Evolutionary conservation across 2,329 filamentous ascomycete species (phyloP).

Genomic region (Cercospora janseana): DNA sequence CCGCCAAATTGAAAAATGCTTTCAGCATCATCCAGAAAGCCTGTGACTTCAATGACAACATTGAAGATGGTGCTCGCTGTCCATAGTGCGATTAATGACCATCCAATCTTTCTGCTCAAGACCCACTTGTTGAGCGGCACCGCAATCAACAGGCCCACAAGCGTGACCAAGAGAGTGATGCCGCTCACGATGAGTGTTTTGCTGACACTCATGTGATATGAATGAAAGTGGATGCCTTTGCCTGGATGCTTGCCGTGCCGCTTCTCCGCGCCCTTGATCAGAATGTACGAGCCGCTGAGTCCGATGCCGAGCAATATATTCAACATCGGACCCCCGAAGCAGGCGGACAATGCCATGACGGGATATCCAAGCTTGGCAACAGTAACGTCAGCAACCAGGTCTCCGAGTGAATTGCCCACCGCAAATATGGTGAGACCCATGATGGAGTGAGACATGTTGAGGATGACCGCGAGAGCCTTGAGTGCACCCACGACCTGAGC

Average conservation of each 20-base stretch:
- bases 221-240: constrained; percentile 63
- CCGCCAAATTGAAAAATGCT: constrained; percentile 15
- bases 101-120: constrained; percentile 79
- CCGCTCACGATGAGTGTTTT: constrained; percentile 83
- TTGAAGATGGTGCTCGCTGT: constrained; percentile 75
- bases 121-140: constrained; percentile 86
- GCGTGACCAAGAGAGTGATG: constrained; percentile 75
- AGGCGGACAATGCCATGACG: constrained; percentile 92
- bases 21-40: constrained; percentile 27
- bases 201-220: constrained; percentile 80
- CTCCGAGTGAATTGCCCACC: constrained; percentile 90
- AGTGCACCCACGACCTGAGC: constrained; percentile 93
- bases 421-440: constrained; percentile 94
- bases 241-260: constrained; percentile 66
- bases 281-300: constrained; percentile 86
- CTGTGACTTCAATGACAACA: constrained; percentile 69
- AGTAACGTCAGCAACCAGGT: constrained; percentile 91
- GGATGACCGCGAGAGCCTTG: constrained; percentile 86
- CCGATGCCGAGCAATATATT: constrained; percentile 95
- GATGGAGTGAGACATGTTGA: constrained; percentile 91
- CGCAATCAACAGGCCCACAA: constrained; percentile 72
- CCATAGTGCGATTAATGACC: constrained; percentile 78
- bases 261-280: constrained; percentile 66
- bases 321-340: constrained; percentile 97
- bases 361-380: constrained; percentile 90